Evolutionary conservation across 1,139 yeast genomes (phyloP).

Genomic region (Suhomyces bolitotheri): DNA sequence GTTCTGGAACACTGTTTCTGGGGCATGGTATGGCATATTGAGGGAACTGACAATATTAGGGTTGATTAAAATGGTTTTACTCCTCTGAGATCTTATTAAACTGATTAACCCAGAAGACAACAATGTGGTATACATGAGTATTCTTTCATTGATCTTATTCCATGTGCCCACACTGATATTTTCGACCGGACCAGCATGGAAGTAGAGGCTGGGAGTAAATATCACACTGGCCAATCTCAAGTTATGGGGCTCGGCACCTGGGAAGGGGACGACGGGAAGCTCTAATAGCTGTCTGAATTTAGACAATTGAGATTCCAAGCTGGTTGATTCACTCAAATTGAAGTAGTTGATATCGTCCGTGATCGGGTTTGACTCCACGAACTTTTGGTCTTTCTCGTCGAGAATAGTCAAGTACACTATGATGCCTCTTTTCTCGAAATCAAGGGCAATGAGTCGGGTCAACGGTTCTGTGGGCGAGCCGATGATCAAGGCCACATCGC

Average conservation of each 20-base stretch:
- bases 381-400: slow-evolving; percentile 60
- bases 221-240: slow-evolving; percentile 58
- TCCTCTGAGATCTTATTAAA: slow-evolving; percentile 49
- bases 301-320: slow-evolving; percentile 39
- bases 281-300: slow-evolving; percentile 45
- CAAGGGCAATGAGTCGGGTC: slow-evolving; percentile 67
- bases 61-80: slow-evolving; percentile 46
- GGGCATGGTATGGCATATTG: slow-evolving; percentile 50
- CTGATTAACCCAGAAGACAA: slow-evolving; percentile 59
- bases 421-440: slow-evolving; percentile 75
- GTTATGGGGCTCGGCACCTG: slow-evolving; percentile 55
- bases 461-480: slow-evolving; percentile 81
- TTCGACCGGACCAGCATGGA: slow-evolving; percentile 71
- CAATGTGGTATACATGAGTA: slow-evolving; percentile 48
- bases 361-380: slow-evolving; percentile 59
- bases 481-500: slow-evolving; percentile 69
- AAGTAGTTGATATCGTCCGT: slow-evolving; percentile 50
- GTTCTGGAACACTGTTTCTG: slow-evolving; percentile 46
- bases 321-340: slow-evolving; percentile 30
- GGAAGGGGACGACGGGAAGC: slow-evolving; percentile 46
- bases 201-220: slow-evolving; percentile 62
- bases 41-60: slow-evolving; percentile 47
- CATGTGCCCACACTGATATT: slow-evolving; percentile 54
- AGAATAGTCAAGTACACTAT: slow-evolving; percentile 75
- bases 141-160: slow-evolving; percentile 50